These are phyloP conservation scores for Myxozyma neglecta DNA, from an alignment of 805 yeast genomes.

Conservation along the genomic window DNA sequence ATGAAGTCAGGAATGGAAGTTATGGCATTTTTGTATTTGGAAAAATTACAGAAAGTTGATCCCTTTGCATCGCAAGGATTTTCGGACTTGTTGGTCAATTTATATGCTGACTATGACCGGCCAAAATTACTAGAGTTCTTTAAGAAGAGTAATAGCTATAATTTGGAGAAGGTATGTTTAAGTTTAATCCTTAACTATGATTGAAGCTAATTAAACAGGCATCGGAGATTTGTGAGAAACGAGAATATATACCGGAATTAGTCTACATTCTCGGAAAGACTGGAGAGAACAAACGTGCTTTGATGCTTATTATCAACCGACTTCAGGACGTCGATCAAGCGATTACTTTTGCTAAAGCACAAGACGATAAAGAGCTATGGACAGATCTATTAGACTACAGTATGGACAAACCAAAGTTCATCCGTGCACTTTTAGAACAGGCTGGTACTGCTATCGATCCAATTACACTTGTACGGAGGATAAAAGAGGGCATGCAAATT, in stretches of 20 bases:
- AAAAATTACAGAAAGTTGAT: slow-evolving; percentile 57
- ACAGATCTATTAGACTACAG: slow-evolving; percentile 69
- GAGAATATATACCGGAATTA: slow-evolving; percentile 62
- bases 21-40: slow-evolving; percentile 65
- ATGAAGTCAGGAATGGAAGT: slow-evolving; percentile 38
- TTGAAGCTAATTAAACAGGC: slow-evolving; percentile 44
- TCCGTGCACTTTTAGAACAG: slow-evolving; percentile 67
- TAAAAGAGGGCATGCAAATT: slow-evolving; percentile 62
- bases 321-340: slow-evolving; percentile 79
- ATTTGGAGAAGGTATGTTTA: slow-evolving; percentile 49
- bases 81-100: slow-evolving; percentile 65
- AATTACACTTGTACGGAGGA: slow-evolving; percentile 61
- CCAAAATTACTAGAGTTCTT: slow-evolving; percentile 60
- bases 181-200: background rate
- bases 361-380: slow-evolving; percentile 79
- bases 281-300: slow-evolving; percentile 76
- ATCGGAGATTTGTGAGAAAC: slow-evolving; percentile 59
- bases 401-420: slow-evolving; percentile 69
- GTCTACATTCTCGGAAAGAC: slow-evolving; percentile 79
- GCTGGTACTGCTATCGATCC: slow-evolving; percentile 63
- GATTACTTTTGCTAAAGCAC: slow-evolving; percentile 67
- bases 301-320: slow-evolving; percentile 72
- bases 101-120: slow-evolving; percentile 65
- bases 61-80: slow-evolving; percentile 54
- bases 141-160: slow-evolving; percentile 54